Conservation (phyloP, 192 early-diverging fungal genomes). For the Phlyctochytrium arcticum region DNA sequence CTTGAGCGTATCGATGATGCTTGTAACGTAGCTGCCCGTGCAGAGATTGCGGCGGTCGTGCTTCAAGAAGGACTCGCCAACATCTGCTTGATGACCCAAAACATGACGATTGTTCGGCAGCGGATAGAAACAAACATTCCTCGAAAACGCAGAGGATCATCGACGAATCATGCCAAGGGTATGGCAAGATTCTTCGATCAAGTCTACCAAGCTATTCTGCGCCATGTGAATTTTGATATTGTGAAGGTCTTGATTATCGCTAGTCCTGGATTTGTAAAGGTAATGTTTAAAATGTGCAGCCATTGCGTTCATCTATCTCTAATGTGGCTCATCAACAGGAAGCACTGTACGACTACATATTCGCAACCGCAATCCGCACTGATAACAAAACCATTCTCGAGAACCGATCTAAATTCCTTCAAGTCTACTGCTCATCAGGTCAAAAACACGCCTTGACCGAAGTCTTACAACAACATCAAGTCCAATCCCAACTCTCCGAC, state of each 20-base stretch:
- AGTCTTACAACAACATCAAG: slow-evolving; percentile 80
- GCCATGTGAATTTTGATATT: slow-evolving; percentile 86
- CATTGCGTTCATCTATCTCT: neutral
- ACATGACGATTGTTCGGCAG: slow-evolving; percentile 94
- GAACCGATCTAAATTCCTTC: slow-evolving; percentile 81
- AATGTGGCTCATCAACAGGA: slow-evolving; percentile 53
- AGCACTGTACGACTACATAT: slow-evolving; percentile 80
- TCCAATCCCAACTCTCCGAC: slow-evolving; percentile 75
- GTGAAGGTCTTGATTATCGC: slow-evolving; percentile 95
- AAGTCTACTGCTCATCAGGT: slow-evolving; percentile 90
- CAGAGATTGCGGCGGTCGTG: slow-evolving; percentile 90
- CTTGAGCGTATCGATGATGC: slow-evolving; percentile 84
- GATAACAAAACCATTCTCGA: slow-evolving; percentile 80
- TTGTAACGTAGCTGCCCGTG: slow-evolving; percentile 83
- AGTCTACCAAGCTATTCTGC: slow-evolving; percentile 79
- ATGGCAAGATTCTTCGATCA: slow-evolving; percentile 83
- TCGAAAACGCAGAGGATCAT: slow-evolving; percentile 87
- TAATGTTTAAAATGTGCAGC: slow-evolving; percentile 12
- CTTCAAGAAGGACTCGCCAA: slow-evolving; percentile 81
- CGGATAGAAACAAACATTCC: slow-evolving; percentile 88
- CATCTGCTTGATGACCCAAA: slow-evolving; percentile 86
- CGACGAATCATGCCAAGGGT: slow-evolving; percentile 84
- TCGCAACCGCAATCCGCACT: slow-evolving; percentile 71
- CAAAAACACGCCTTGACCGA: slow-evolving; percentile 96
- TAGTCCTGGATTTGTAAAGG: slow-evolving; percentile 93